Percentiles rank a stretch among this genome's conserved stretches.
phyloP scores from a whole-genome alignment of 768 basidiomycete genomes.

The Gautieria morchelliformis region DNA sequence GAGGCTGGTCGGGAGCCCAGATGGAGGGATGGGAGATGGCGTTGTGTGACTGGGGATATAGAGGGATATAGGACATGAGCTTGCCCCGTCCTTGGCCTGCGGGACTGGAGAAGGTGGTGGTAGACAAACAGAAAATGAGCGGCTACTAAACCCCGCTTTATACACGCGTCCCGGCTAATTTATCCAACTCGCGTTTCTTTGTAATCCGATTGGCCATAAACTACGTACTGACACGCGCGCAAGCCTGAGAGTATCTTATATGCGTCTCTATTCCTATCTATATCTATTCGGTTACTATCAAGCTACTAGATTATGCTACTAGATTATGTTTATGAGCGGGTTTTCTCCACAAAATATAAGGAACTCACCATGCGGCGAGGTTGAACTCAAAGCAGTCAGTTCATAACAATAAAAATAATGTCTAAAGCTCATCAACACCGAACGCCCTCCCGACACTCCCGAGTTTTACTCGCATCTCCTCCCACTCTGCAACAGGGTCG shows the following conservation, averaged over 20 bases:
- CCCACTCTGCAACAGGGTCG: slow-evolving; percentile 81
- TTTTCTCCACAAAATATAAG: background rate
- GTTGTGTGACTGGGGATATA: slow-evolving; percentile 6
- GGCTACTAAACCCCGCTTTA: slow-evolving; percentile 6
- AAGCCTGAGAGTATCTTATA: background rate
- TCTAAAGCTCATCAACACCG: slow-evolving; percentile 19
- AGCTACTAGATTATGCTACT: background rate
- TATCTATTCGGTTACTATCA: background rate
- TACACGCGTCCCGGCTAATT: slow-evolving; percentile 8
- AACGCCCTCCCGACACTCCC: slow-evolving; percentile 67
- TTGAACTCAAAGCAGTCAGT: slow-evolving; percentile 3
- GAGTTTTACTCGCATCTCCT: slow-evolving; percentile 86
- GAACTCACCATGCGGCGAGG: slow-evolving; percentile 1
- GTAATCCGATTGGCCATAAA: background rate
- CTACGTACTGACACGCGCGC: background rate
- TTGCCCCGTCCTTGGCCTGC: background rate
- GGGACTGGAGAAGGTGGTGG: background rate
- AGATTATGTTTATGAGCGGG: too few species aligned
- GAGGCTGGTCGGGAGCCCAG: slow-evolving; percentile 70
- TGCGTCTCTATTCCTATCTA: background rate
- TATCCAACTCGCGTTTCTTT: slow-evolving; percentile 5
- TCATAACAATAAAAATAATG: background rate
- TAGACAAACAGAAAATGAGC: background rate
- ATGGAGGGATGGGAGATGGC: slow-evolving; percentile 36
- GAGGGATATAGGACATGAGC: slow-evolving; percentile 7